Evolutionary conservation across 2,329 filamentous ascomycete genomes (phyloP).

Genomic region (Neonectria punicea): DNA sequence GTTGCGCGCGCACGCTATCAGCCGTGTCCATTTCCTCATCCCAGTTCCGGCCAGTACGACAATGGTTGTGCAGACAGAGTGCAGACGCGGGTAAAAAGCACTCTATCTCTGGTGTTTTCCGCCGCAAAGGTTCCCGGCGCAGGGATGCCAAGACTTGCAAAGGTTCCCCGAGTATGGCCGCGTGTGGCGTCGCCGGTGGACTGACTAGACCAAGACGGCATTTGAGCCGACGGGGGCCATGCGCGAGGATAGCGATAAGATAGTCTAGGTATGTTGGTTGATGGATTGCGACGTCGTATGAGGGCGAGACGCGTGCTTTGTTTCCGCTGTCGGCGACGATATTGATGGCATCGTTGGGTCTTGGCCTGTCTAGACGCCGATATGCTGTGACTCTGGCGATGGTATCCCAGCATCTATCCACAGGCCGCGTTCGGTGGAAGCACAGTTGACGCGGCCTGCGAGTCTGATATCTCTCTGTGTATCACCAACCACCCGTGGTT

Average conservation of each 20-base stretch:
- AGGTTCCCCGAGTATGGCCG: slow-evolving; percentile 22
- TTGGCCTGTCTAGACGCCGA: no score
- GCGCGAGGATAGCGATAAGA: neutral
- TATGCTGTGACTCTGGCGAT: no score
- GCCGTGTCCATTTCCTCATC: neutral
- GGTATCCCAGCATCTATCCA: no score
- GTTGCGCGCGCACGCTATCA: neutral
- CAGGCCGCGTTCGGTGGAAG: no score
- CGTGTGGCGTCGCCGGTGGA: slow-evolving; percentile 6
- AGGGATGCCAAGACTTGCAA: slow-evolving; percentile 22
- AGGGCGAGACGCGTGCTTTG: neutral
- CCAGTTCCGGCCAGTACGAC: no score
- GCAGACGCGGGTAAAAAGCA: no score
- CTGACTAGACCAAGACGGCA: slow-evolving; percentile 26
- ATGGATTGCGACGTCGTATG: neutral
- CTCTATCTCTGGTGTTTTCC: neutral
- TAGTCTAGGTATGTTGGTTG: neutral
- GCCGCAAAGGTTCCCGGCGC: slow-evolving; percentile 2
- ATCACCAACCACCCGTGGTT: neutral
- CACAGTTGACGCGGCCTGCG: no score
- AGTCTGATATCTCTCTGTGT: neutral
- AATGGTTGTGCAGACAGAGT: no score
- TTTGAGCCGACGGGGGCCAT: slow-evolving; percentile 8
- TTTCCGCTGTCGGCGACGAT: no score
- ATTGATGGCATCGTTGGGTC: neutral